Conservation (phyloP, 768 basidiomycete species). For the Mycena olivaceomarginata region DNA sequence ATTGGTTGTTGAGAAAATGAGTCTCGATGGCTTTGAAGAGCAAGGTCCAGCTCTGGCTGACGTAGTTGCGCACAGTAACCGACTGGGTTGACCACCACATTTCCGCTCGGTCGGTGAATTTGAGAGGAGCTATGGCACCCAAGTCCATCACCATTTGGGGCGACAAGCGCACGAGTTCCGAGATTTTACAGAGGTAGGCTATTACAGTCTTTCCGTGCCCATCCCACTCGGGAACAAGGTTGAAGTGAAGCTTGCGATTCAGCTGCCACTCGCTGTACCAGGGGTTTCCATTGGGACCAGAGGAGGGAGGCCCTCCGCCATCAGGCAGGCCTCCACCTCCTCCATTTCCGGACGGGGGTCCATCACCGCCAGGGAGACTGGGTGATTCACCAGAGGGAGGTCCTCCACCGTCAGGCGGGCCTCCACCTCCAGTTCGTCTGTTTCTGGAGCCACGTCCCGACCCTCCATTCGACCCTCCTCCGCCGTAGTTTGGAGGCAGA, state of each 20-base stretch:
- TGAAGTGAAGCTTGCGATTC: slow-evolving; percentile 5
- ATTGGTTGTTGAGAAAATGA: too few relatives aligned
- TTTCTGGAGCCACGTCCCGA: too few relatives aligned
- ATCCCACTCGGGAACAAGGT: slow-evolving; percentile 6
- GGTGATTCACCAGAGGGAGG: neutral
- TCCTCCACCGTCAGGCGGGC: too few relatives aligned
- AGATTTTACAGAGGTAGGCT: slow-evolving; percentile 1
- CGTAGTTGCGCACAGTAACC: slow-evolving; percentile 2
- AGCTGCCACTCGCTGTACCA: slow-evolving; percentile 2
- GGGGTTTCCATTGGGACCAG: too few relatives aligned
- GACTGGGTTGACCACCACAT: slow-evolving; percentile 16
- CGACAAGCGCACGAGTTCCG: slow-evolving; percentile 5
- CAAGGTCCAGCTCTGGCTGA: neutral
- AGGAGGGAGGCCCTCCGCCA: too few relatives aligned
- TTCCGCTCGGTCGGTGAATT: neutral
- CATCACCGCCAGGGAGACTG: neutral
- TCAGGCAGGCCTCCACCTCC: too few relatives aligned
- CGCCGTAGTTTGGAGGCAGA: too few relatives aligned
- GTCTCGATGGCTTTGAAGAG: too few relatives aligned
- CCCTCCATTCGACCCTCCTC: too few relatives aligned
- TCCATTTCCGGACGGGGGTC: neutral
- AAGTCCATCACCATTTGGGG: too few relatives aligned
- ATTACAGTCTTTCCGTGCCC: slow-evolving; percentile 2
- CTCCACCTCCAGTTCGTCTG: slow-evolving; percentile 3
- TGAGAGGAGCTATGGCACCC: too few relatives aligned